phyloP scores from a whole-genome alignment of 345 rosid genomes.

The Hibiscus tridactylites region DNA sequence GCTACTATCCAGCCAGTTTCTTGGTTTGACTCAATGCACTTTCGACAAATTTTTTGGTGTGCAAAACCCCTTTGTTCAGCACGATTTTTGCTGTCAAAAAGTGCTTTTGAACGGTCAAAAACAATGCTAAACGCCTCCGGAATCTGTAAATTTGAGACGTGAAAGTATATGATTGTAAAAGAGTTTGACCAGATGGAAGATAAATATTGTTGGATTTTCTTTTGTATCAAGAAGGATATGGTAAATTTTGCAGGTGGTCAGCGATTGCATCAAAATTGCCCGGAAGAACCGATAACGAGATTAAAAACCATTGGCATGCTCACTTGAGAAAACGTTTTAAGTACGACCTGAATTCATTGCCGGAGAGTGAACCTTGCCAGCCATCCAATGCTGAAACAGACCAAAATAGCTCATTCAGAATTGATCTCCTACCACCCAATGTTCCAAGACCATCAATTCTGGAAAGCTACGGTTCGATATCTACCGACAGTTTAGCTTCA shows the following conservation, averaged over 20 bases:
- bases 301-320: not conserved
- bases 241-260: too few species aligned
- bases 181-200: not conserved
- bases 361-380: not conserved
- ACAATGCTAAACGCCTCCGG: too few species aligned
- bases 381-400: not conserved
- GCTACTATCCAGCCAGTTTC: too few species aligned
- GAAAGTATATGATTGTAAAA: not conserved
- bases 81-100: too few species aligned
- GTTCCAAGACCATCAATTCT: too few species aligned
- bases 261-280: too few species aligned
- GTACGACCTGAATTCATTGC: conserved; percentile 2
- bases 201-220: too few species aligned
- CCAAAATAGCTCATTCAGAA: not conserved
- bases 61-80: too few species aligned
- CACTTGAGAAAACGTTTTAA: conserved; percentile 12
- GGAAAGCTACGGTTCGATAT: not conserved
- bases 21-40: too few species aligned
- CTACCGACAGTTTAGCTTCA: not conserved
- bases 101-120: not conserved
- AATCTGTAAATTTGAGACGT: not conserved
- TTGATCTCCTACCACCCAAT: too few species aligned
- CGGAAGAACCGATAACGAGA: too few species aligned
- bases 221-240: not conserved
- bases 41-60: too few species aligned